Percentiles rank a stretch among this genome's conserved stretches.
phyloP scores from a whole-genome alignment of 2,329 filamentous ascomycete genomes.

The Fusarium sambucinum region DNA sequence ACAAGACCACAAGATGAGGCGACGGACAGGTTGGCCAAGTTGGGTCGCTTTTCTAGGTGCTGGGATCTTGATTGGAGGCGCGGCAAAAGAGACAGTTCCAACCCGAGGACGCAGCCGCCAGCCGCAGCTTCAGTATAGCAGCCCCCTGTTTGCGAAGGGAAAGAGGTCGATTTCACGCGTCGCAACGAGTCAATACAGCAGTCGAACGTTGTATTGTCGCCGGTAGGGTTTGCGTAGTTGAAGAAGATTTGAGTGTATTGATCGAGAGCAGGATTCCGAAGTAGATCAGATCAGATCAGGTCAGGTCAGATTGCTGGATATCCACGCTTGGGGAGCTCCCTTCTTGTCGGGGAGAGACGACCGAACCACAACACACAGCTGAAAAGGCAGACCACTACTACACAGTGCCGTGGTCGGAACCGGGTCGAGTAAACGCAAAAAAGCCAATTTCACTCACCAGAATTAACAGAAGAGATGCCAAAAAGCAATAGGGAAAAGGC shows the following conservation, averaged over 20 bases:
- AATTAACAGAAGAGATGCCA: slow-evolving; percentile 39
- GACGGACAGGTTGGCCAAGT: slow-evolving; percentile 38
- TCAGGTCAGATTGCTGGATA: slow-evolving; percentile 3
- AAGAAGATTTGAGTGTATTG: slow-evolving; percentile 7
- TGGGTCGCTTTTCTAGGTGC: slow-evolving; percentile 36
- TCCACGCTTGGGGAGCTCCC: slow-evolving; percentile 28
- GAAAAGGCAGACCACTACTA: slow-evolving; percentile 31
- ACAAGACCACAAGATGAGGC: slow-evolving; percentile 38
- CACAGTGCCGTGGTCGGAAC: neutral
- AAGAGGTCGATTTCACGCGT: slow-evolving; percentile 16
- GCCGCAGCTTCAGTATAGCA: slow-evolving; percentile 35
- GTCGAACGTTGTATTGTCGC: neutral
- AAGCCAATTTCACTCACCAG: slow-evolving; percentile 37
- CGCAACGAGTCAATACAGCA: neutral
- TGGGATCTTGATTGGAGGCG: slow-evolving; percentile 44
- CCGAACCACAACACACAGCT: slow-evolving; percentile 15
- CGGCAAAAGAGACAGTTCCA: slow-evolving; percentile 44
- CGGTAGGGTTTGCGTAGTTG: neutral
- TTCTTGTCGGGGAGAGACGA: slow-evolving; percentile 22
- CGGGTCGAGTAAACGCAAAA: slow-evolving; percentile 3
- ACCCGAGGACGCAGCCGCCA: slow-evolving; percentile 34
- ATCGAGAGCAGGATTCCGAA: slow-evolving; percentile 1
- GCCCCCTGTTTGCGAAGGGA: slow-evolving; percentile 29
- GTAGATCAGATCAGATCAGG: slow-evolving; percentile 4
- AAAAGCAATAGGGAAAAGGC: slow-evolving; percentile 37